A percentile compares a stretch with the other conserved stretches of the same genome.
Evolutionary conservation across 2,329 filamentous ascomycete genomes (phyloP).

Genomic region (Phyllosticta capitalensis): DNA sequence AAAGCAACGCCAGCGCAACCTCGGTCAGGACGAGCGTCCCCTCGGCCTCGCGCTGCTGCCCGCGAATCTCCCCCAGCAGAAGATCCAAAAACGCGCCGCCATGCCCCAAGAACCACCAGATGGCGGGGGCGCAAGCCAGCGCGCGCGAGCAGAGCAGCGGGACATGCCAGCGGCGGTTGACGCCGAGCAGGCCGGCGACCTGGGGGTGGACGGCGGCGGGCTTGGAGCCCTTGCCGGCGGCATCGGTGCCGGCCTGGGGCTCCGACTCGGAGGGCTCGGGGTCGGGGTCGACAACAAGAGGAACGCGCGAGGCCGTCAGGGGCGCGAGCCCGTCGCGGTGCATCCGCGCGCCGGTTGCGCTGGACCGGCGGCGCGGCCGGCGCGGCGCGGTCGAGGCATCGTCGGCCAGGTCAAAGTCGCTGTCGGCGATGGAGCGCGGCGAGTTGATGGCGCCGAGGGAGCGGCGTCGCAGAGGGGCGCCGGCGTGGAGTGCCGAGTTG

Average conservation of each 20-base stretch:
- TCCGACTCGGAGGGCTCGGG: neutral
- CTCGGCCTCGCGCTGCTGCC: slow-evolving; percentile 37
- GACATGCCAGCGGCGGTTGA: slow-evolving; percentile 63
- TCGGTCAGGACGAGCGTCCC: slow-evolving; percentile 40
- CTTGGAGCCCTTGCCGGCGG: neutral
- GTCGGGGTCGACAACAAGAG: neutral
- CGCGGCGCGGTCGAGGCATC: neutral
- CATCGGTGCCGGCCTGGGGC: neutral
- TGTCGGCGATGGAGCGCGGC: neutral
- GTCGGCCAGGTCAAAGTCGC: neutral
- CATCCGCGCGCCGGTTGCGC: neutral
- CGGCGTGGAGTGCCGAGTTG: neutral
- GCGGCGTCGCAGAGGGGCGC: neutral
- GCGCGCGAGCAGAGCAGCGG: slow-evolving; percentile 65
- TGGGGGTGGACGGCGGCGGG: slow-evolving; percentile 56
- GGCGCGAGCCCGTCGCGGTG: neutral
- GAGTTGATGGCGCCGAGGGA: neutral
- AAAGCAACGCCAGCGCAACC: slow-evolving; percentile 62
- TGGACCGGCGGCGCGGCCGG: neutral
- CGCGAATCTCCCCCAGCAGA: neutral
- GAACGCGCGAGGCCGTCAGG: neutral
- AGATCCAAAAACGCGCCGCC: slow-evolving; percentile 40
- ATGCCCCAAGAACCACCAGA: slow-evolving; percentile 54
- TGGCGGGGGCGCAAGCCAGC: slow-evolving; percentile 58
- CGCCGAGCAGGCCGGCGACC: slow-evolving; percentile 66